Base-by-base conservation (phyloP, 148 eudicot genomes). In the Cornus kousa region DNA sequence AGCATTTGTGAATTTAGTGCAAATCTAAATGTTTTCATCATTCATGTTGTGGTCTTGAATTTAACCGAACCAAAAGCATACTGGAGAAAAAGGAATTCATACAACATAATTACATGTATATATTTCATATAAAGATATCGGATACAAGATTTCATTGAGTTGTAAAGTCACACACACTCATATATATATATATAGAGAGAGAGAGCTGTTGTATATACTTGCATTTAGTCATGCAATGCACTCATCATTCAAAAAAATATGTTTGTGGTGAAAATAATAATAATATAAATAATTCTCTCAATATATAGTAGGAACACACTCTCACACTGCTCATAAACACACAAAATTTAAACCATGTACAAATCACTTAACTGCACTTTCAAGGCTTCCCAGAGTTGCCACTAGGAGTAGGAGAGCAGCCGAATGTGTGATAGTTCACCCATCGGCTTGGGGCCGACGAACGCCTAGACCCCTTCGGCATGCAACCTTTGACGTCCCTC, bases 371-470 rank as follows among this genome's bases (percentile, higher is more conserved):
- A n/a, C 3, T 16, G 23, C 9, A 62, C 8, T 0, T 1, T 62
- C 66, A 71, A 24, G 75, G 69, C 22, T 59, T 75, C 3, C 22
- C 62, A 5, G 74, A 24, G 17, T 60, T n/a, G 17, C 23, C 48
- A 6, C 48, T 43, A 43, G 48, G 48, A 33, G 37, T 22, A 12
- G 74, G 32, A 4, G 66, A 59, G 71, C 83, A 81, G 28, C 79
- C 67, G 68, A 71, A 23, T 14, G 67, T 71, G 28, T 81, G 80
- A 71, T 76, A 70, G 68, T 88, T 88, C 13, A 81, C 87, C 70
- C 48, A 88, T 31, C 85, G 84, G 72, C 91, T 88, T 1, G 91
- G 91, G 1, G 89, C 87, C 0, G 91, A 88, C 6, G 91, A 82
- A 35, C 33, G 91, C 62, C 84, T 59, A 23, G 35, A 75, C 60